Base-by-base conservation (phyloP, 768 basidiomycete genomes). In the Leccinum boreale region DNA sequence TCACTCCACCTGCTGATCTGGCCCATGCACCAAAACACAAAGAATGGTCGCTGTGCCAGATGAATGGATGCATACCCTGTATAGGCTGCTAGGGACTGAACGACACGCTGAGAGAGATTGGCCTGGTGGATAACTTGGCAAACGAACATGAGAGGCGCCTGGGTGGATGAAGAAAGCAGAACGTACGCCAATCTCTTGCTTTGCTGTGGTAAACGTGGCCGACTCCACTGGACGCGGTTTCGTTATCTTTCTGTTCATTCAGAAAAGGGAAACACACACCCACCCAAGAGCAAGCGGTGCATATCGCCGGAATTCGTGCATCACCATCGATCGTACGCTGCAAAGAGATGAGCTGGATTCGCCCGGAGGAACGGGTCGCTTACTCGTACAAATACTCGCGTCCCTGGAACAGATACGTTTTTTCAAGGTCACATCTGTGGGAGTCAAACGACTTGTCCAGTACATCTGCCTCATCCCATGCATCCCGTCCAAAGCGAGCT, bases 341-440 rank as follows among this genome's bases (percentile, higher is more conserved):
- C 21, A 23, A 46, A 12, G 48, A 10, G 14, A 42, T 65, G 23
- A 58, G 50, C 52, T 42, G 10, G 23, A 53, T 50, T 46, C 48
- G n/a, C 50, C 45, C 44, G 31, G 53, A 53, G 39, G 28, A 36
- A 46, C 23, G 26, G 23, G 14, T 12, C 24, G 73, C 87, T 70
- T 68, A 89, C 89, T 89, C 89, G 77, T 89, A 90, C 26, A 90
- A 75, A 63, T 82, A 87, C 62, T 90, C 90, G 48, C 87, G 77
- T 39, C 85, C 88, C 52, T 85, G 82, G 65, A 81, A 90, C 24
- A 91, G 75, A 63, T 81, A 88, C 8, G 85, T 78, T 60, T 83
- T 75, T 70, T 90, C 89, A 45, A 89, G 77, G 15, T 74, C 75
- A 67, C 89, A 92, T 0, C 81, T 83, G 65, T 91, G 89, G 21